Evolutionary conservation across 139 green algal species (phyloP).

Genomic region (Nannochloris sp.): DNA sequence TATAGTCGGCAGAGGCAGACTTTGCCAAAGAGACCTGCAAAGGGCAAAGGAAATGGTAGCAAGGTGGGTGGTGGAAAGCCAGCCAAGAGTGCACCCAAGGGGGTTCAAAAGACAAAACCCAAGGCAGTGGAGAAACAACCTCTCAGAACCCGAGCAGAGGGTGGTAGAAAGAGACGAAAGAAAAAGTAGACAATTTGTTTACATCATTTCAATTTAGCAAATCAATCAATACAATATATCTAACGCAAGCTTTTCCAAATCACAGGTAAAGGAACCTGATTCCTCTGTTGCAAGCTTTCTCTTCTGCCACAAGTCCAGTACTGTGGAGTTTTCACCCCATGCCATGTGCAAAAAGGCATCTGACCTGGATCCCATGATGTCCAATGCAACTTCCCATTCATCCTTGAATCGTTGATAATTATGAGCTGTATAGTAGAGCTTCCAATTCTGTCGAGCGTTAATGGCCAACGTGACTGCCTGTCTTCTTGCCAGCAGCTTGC

Average conservation of each 20-base stretch:
- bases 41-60: too few relatives aligned
- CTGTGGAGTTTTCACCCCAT: background rate
- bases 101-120: background rate
- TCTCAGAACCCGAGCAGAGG: slow-evolving; percentile 38
- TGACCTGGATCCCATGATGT: slow-evolving; percentile 9
- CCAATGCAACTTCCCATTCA: slow-evolving; percentile 23
- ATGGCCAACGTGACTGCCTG: slow-evolving; percentile 15
- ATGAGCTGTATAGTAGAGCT: slow-evolving; percentile 27
- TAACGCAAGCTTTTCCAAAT: background rate
- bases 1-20: background rate
- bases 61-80: too few relatives aligned
- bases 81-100: background rate
- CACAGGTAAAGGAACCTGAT: too few relatives aligned
- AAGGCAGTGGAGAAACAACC: slow-evolving; percentile 12
- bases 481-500: slow-evolving; percentile 14
- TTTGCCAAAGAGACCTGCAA: too few relatives aligned
- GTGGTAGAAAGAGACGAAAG: slow-evolving; percentile 42
- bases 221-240: background rate
- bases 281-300: too few relatives aligned
- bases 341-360: slow-evolving; percentile 3
- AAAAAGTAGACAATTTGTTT: background rate
- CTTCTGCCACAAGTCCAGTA: background rate
- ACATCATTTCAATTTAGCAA: too few relatives aligned
- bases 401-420: slow-evolving; percentile 27
- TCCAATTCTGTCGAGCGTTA: slow-evolving; percentile 34